Percentiles rank a stretch among this genome's conserved stretches.
phyloP scores from a whole-genome alignment of 495 filamentous ascomycete genomes.

The Penicillium roqueforti region DNA sequence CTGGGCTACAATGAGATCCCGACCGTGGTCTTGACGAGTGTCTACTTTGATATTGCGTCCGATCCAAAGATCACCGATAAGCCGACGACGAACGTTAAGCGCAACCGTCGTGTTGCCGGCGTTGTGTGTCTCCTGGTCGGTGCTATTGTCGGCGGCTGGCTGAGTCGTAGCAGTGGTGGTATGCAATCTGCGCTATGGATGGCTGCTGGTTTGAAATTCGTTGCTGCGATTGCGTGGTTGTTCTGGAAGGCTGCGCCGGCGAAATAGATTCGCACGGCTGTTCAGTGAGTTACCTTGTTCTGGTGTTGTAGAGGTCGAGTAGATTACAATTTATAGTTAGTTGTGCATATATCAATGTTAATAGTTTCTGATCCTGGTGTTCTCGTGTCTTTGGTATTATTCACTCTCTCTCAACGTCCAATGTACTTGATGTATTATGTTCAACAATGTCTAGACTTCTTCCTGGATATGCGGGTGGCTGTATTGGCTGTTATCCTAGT shows the following conservation, averaged over 20 bases:
- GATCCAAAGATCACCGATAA: slow-evolving; percentile 50
- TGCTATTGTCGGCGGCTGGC: slow-evolving; percentile 60
- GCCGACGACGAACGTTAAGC: slow-evolving; percentile 53
- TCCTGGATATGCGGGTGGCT: no score
- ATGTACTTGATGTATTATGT: no score
- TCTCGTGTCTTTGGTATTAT: not conserved
- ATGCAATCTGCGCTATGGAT: slow-evolving; percentile 57
- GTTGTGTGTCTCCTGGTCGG: slow-evolving; percentile 56
- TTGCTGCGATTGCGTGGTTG: slow-evolving; percentile 40
- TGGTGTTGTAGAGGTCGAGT: not conserved
- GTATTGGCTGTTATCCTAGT: no score
- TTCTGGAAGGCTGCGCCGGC: slow-evolving; percentile 35
- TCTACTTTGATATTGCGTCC: slow-evolving; percentile 64
- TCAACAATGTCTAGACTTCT: no score
- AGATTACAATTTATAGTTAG: not conserved
- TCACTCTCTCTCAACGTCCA: no score
- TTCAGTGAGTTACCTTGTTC: not conserved
- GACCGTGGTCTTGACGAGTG: slow-evolving; percentile 66
- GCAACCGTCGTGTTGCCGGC: slow-evolving; percentile 57
- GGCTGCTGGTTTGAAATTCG: slow-evolving; percentile 53
- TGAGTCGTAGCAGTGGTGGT: slow-evolving; percentile 52
- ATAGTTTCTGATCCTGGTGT: not conserved
- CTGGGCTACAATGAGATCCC: slow-evolving; percentile 67
- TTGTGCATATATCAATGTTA: slow-evolving; percentile 5
- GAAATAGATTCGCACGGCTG: slow-evolving; percentile 10